Base-by-base conservation (phyloP, 352 stramenopile genomes). In the Pythium dissotocum region DNA sequence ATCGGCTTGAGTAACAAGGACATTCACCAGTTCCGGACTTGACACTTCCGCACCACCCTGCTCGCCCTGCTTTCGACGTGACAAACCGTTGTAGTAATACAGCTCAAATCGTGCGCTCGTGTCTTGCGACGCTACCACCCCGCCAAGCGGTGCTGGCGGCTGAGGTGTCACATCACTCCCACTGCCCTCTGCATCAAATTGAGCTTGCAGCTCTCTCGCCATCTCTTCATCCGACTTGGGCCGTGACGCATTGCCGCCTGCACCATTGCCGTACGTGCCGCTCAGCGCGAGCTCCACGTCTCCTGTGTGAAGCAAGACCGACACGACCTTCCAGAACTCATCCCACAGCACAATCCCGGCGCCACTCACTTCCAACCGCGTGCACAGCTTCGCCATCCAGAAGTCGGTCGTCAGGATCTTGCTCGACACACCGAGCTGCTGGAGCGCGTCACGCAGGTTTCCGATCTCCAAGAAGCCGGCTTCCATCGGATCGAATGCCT, bases 321-420 rank as follows among this genome's bases (percentile, higher is more conserved):
- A 96, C 3, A 91, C 73, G 16, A 84, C 77, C 55, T 92, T 95
- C 93, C 93, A 98, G 65, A 96, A 97, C 61, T 97, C 89, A 56
- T 97, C 89, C 93, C 91, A 98, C 10, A 98, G 70, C 60, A 98
- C 84, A 61, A 98, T 97, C 2, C 91, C 91, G 0, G 87, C 83
- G 12, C 90, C 91, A 63, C 63, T 75, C 16, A 93, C 80, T 70
- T 94, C 82, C 2, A 94, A 63, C 52, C 72, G 76, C 14, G 61
- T 65, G 18, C 88, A 68, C 32, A 92, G 58, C 33, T 83, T 77
- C n/a, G 77, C 77, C 84, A 94, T 89, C 58, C 61, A 77, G 49
- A 85, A 90, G 33, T 92, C 78, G 51, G 85, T 87, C 33, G 63
- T 63, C 2, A 88, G 51, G 44, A 94, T 76, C 8, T 83, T 73